phyloP scores from a whole-genome alignment of 768 basidiomycete genomes.

The Pleurotus giganteus region DNA sequence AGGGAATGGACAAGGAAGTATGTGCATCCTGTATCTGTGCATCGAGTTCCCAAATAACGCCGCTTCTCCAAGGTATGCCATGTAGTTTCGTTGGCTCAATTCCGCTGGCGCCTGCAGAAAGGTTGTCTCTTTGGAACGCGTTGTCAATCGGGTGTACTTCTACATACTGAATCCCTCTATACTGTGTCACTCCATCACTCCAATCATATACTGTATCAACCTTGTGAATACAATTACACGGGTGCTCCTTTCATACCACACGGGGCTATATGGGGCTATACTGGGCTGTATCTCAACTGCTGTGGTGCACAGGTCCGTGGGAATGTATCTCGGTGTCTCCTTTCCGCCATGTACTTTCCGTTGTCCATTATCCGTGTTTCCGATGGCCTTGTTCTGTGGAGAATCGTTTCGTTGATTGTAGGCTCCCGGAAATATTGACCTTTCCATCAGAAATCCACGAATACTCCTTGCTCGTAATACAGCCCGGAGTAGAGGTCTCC shows the following conservation, averaged over 20 bases:
- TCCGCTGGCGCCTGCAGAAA: slow-evolving; percentile 1
- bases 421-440: neutral
- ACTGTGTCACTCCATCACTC: slow-evolving; percentile 6
- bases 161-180: slow-evolving; percentile 12
- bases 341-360: neutral
- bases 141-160: slow-evolving; percentile 1
- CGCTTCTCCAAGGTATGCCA: slow-evolving; percentile 34
- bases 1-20: slow-evolving; percentile 99
- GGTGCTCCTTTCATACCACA: neutral
- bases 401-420: neutral
- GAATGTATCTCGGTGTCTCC: neutral
- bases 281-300: neutral
- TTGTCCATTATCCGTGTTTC: neutral
- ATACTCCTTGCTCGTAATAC: too few species aligned
- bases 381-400: neutral
- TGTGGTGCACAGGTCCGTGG: neutral
- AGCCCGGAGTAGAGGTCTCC: neutral
- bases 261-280: neutral
- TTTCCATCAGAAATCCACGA: neutral
- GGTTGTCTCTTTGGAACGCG: neutral
- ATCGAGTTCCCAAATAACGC: slow-evolving; percentile 12
- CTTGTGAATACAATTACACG: slow-evolving; percentile 6
- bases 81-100: slow-evolving; percentile 18
- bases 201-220: slow-evolving; percentile 3
- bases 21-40: slow-evolving; percentile 26